A percentile compares a stretch with the other conserved stretches of the same genome.
Conservation (phyloP, 768 basidiomycete species). For the Hysterangium stoloniferum region DNA sequence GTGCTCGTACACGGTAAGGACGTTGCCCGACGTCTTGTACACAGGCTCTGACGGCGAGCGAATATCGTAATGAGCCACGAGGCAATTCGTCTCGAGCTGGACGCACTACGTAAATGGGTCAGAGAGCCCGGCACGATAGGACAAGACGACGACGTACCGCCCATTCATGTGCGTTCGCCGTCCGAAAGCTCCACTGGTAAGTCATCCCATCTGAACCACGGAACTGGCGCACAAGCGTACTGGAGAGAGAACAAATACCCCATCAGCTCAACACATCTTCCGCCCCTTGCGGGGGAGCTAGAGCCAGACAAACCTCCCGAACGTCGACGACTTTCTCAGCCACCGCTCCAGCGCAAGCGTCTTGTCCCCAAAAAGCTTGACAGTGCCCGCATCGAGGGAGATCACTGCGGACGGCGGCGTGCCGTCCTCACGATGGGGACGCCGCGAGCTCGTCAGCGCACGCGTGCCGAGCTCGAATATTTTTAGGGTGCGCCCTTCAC, state of each 20-base stretch:
- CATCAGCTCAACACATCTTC: too few species aligned
- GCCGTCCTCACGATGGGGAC: slow-evolving; percentile 14
- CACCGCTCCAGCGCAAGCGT: slow-evolving; percentile 44
- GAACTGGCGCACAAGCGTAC: slow-evolving; percentile 33
- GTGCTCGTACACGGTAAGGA: slow-evolving; percentile 48
- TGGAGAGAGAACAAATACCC: slow-evolving; percentile 17
- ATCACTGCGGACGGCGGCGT: neutral
- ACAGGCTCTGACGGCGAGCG: slow-evolving; percentile 48
- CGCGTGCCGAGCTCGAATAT: slow-evolving; percentile 46
- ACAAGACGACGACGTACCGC: slow-evolving; percentile 36
- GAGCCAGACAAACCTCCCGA: slow-evolving; percentile 42
- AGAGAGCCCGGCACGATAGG: slow-evolving; percentile 1
- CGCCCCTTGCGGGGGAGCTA: neutral
- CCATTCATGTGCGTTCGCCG: slow-evolving; percentile 51
- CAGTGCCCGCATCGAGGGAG: slow-evolving; percentile 37
- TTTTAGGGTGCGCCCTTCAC: slow-evolving; percentile 18
- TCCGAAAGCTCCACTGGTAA: slow-evolving; percentile 52
- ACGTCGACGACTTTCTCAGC: slow-evolving; percentile 33
- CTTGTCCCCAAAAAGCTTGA: slow-evolving; percentile 34
- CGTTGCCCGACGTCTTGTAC: slow-evolving; percentile 55
- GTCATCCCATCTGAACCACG: slow-evolving; percentile 49
- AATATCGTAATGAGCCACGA: slow-evolving; percentile 55
- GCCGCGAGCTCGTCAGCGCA: slow-evolving; percentile 23
- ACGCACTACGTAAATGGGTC: slow-evolving; percentile 38
- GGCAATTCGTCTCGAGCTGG: slow-evolving; percentile 34